A percentile compares a stretch with the other conserved stretches of the same genome.
Evolutionary conservation across 768 basidiomycete species (phyloP).

Genomic region (Boletus rex-veris): DNA sequence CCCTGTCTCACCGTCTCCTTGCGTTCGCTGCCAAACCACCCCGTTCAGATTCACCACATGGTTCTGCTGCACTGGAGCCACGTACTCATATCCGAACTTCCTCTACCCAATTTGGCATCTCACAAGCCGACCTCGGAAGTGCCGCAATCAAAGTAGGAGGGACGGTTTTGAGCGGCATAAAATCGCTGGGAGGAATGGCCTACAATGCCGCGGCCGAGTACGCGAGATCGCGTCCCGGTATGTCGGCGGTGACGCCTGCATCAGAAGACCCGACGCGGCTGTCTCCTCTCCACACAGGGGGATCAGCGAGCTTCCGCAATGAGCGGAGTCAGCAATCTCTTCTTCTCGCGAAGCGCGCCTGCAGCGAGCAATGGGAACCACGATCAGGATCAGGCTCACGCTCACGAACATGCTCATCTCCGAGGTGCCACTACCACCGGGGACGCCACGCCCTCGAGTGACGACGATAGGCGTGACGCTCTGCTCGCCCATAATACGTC

Average conservation of each 20-base stretch:
- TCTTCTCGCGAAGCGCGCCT: conserved; percentile 66
- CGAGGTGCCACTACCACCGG: conserved; percentile 19
- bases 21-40: conserved; percentile 50
- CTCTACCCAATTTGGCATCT: conserved; percentile 29
- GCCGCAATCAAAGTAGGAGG: conserved; percentile 60
- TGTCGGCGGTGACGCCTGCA: conserved; percentile 1
- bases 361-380: conserved; percentile 28
- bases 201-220: conserved; percentile 44
- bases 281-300: conserved; percentile 21
- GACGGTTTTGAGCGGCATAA: conserved; percentile 62
- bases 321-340: conserved; percentile 34
- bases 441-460: conserved; percentile 10
- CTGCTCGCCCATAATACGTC: conserved; percentile 1
- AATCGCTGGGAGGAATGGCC: conserved; percentile 59
- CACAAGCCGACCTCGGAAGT: conserved; percentile 49
- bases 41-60: conserved; percentile 21
- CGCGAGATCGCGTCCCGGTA: conserved; percentile 29
- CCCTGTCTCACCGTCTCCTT: conserved; percentile 61
- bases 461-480: conserved; percentile 11
- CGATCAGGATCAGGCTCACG: conserved; percentile 3
- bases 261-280: conserved; percentile 6
- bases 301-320: conserved; percentile 23
- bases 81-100: conserved; percentile 25
- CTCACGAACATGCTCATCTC: not conserved
- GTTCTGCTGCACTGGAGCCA: conserved; percentile 15